Conservation (phyloP, 176 grass and related monocot genomes). For the Carex scoparia region DNA sequence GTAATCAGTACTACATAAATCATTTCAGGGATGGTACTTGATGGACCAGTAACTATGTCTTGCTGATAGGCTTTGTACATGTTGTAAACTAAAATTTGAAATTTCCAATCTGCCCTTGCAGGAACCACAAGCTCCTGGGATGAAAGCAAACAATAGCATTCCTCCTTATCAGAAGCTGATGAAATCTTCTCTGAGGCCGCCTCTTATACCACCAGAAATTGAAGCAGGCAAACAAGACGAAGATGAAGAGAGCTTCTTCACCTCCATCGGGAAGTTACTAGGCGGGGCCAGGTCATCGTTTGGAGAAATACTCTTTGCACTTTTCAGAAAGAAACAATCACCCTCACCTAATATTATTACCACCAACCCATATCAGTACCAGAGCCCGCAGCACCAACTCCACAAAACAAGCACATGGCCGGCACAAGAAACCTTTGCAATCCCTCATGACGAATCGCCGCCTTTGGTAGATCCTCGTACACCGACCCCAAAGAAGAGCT, state of each 20-base stretch:
- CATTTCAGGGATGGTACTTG: neutral
- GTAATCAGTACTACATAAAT: neutral
- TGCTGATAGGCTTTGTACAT: neutral
- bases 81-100: neutral
- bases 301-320: slow-evolving; percentile 40
- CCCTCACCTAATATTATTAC: neutral
- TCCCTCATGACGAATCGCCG: slow-evolving; percentile 64
- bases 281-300: slow-evolving; percentile 63
- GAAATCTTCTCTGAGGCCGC: slow-evolving; percentile 51
- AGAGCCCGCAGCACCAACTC: slow-evolving; percentile 43
- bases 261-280: slow-evolving; percentile 57
- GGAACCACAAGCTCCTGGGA: slow-evolving; percentile 43
- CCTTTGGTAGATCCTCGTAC: slow-evolving; percentile 56
- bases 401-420: slow-evolving; percentile 47
- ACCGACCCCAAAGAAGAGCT: slow-evolving; percentile 69
- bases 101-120: slow-evolving; percentile 22
- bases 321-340: slow-evolving; percentile 52
- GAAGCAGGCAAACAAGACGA: slow-evolving; percentile 40
- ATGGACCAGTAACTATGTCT: neutral
- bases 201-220: slow-evolving; percentile 57
- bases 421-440: slow-evolving; percentile 82
- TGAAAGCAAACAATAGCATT: slow-evolving; percentile 36
- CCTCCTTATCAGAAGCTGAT: slow-evolving; percentile 64
- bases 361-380: slow-evolving; percentile 15
- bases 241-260: slow-evolving; percentile 69